Evolutionary conservation across 768 basidiomycete species (phyloP).

Genomic region (Candolleomyces efflorescens): DNA sequence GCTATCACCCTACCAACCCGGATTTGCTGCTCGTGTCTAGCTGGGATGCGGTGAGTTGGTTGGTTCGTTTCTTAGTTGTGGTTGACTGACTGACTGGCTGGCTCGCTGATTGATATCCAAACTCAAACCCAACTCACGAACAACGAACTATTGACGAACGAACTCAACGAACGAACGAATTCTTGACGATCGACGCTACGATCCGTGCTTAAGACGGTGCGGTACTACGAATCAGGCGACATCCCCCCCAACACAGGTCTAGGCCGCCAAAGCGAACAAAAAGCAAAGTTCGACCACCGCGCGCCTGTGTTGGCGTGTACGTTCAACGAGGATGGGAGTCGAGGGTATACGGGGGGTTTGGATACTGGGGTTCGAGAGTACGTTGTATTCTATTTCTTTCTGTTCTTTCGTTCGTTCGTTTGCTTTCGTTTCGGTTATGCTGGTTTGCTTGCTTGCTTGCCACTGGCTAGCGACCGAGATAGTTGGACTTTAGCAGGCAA

Average conservation of each 20-base stretch:
- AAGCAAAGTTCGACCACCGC: slow-evolving; percentile 83
- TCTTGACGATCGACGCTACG: too few species aligned
- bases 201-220: slow-evolving; percentile 38
- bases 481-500: too few species aligned
- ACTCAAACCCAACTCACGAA: too few species aligned
- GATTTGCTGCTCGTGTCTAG: slow-evolving; percentile 78
- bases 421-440: too few species aligned
- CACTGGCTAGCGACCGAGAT: too few species aligned
- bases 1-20: slow-evolving; percentile 78
- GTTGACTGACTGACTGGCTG: too few species aligned
- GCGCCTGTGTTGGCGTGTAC: slow-evolving; percentile 84
- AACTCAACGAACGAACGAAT: too few species aligned
- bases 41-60: slow-evolving; percentile 79
- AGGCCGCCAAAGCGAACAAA: slow-evolving; percentile 48
- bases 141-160: too few species aligned
- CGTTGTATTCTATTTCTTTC: slow-evolving; percentile 22
- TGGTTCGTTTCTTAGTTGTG: too few species aligned
- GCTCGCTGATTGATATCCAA: too few species aligned
- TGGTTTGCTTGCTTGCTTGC: too few species aligned
- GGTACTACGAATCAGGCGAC: slow-evolving; percentile 54
- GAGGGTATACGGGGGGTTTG: slow-evolving; percentile 80
- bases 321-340: slow-evolving; percentile 48
- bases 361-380: slow-evolving; percentile 83
- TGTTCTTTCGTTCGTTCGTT: not conserved
- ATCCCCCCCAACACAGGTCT: slow-evolving; percentile 42